phyloP scores from a whole-genome alignment of 1,284 basidiomycete species.

The Moniliella sp. region DNA sequence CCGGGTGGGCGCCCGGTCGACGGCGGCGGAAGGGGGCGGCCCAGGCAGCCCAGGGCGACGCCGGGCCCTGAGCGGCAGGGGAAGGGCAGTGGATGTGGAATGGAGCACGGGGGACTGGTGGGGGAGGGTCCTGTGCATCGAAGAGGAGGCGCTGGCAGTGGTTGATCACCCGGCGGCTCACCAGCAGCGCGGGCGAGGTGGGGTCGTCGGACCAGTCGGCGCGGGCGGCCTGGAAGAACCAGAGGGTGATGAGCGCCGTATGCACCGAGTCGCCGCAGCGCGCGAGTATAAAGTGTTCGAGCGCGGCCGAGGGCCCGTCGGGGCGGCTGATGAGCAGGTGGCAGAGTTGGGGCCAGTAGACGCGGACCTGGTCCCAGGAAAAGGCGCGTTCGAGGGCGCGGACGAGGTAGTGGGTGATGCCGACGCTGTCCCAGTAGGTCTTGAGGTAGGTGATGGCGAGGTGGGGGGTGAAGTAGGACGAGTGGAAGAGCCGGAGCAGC shows the following conservation, averaged over 20 bases:
- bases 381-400: constrained; percentile 19
- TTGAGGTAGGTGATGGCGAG: constrained; percentile 25
- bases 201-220: constrained; percentile 32
- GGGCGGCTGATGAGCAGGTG: constrained; percentile 28
- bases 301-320: constrained; percentile 16
- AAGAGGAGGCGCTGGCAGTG: constrained; percentile 93
- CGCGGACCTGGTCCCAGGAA: constrained; percentile 18
- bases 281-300: constrained; percentile 26
- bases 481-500: constrained; percentile 28
- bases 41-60: constrained; percentile 37
- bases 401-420: constrained; percentile 31
- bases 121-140: no score
- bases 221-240: constrained; percentile 30
- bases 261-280: constrained; percentile 27
- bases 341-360: constrained; percentile 32
- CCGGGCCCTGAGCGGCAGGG: constrained; percentile 46
- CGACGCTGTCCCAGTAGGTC: constrained; percentile 29
- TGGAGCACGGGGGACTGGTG: no score
- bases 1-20: no score
- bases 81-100: no score
- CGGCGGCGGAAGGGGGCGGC: not conserved
- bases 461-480: constrained; percentile 30
- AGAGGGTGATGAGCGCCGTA: constrained; percentile 26
- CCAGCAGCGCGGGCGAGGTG: constrained; percentile 58
- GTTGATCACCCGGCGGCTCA: constrained; percentile 78